phyloP scores from a whole-genome alignment of 495 filamentous ascomycete genomes.

The Tetracladium marchalianum region DNA sequence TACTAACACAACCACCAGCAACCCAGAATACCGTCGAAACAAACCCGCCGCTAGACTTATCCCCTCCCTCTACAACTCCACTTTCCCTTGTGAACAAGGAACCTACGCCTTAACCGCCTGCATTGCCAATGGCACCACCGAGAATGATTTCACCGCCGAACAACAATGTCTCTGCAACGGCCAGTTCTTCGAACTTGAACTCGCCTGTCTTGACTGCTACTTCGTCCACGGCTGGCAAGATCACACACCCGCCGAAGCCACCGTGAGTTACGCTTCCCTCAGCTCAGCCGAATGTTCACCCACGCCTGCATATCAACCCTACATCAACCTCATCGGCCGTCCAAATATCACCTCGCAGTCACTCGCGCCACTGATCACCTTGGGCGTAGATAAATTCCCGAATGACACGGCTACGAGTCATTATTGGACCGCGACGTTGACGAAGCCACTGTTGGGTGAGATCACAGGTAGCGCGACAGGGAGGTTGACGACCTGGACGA shows the following conservation, averaged over 20 bases:
- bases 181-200: neutral
- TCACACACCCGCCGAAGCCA: neutral
- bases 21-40: too few species aligned
- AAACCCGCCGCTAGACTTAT: neutral
- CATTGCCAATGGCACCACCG: conserved; percentile 8
- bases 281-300: neutral
- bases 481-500: conserved; percentile 2
- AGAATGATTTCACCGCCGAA: conserved; percentile 7
- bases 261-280: neutral
- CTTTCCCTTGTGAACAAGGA: conserved; percentile 7
- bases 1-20: too few species aligned
- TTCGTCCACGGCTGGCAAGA: neutral
- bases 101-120: neutral
- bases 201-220: neutral
- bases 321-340: neutral
- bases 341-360: neutral
- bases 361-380: neutral
- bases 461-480: conserved; percentile 8
- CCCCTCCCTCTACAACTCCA: neutral
- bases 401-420: conserved; percentile 8
- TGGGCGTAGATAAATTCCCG: conserved; percentile 5
- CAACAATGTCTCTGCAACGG: conserved; percentile 12
- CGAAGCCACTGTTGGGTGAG: neutral
- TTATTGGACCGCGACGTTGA: conserved; percentile 3
- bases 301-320: neutral